Evolutionary conservation across 441 rosid genomes (phyloP), one percentile per base, ranked within the genome.

Genomic region (Euphorbia celastroides): DNA sequence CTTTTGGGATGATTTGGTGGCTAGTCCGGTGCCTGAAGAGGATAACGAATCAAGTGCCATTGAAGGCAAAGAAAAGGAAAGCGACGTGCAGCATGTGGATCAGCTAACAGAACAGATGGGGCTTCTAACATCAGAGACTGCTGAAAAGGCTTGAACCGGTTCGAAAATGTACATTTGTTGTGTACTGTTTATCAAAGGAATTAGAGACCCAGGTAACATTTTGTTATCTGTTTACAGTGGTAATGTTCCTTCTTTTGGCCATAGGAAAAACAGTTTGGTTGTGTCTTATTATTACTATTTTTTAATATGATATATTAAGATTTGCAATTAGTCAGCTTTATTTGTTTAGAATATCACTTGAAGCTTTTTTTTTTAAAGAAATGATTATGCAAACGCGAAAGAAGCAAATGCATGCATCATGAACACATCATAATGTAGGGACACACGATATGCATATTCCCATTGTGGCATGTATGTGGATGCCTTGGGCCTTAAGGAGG

Each of bases 31-130:
- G 16, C 77, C 77, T 9, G 94, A 82, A 66, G 90, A 82, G 68
- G 90, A 89, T 68, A 79, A 80, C 63, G 87, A 83, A 69, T 74
- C 87, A 67, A 72, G 78, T 60, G 69, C 88, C 1, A 64, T 62
- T 60, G 89, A 85, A 28, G 73, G 7, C 62, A 36, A 71, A 68
- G 36, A 67, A n/a, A 61, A 56, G 42, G 83, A 67, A 28, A 69
- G 67, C 7, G 82, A 73, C 62, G 64, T 70, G 62, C 81, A 81
- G 73, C 79, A 73, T 69, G 62, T 88, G 90, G 88, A 87, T 78
- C 77, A 86, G 58, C 91, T 90, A 19, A 85, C 97, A 3, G 89
- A 80, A 76, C 88, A 87, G 72, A 87, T 94, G 96, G 90, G 82
- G 57, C 94, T 75, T 74, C 87, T 92, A 54, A 67, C 85, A 20